These are phyloP conservation scores for Chaetothyriales sp. DNA, from an alignment of 2,329 filamentous ascomycete genomes.

Conservation along the genomic window DNA sequence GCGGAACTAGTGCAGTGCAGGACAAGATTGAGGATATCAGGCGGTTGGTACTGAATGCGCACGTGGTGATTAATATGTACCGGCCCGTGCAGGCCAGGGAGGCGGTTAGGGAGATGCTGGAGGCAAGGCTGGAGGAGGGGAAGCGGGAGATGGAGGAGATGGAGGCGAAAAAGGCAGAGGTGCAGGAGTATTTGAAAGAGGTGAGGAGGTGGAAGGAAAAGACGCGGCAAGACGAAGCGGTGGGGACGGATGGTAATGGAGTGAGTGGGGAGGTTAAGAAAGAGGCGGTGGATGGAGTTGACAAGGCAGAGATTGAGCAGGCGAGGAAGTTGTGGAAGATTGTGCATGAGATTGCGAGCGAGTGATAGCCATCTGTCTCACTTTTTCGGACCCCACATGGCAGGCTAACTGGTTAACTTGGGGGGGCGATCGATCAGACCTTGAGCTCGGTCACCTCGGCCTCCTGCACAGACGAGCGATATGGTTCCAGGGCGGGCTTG, in stretches of 20 bases:
- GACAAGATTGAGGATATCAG: constrained; percentile 65
- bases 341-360: constrained; percentile 23
- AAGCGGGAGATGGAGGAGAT: constrained; percentile 67
- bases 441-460: constrained; percentile 28
- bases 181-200: constrained; percentile 35
- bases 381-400: not conserved
- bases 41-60: constrained; percentile 77
- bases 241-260: not conserved
- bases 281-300: constrained; percentile 5
- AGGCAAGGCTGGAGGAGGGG: constrained; percentile 62
- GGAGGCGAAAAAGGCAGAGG: constrained; percentile 54
- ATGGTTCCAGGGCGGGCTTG: constrained; percentile 34
- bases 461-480: constrained; percentile 26
- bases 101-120: constrained; percentile 74
- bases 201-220: constrained; percentile 7
- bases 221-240: constrained; percentile 5
- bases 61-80: constrained; percentile 88
- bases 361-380: constrained; percentile 1
- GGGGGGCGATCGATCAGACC: constrained; percentile 20
- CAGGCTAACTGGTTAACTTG: not conserved
- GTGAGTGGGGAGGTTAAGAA: not conserved
- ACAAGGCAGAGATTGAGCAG: constrained; percentile 20
- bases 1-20: constrained; percentile 3
- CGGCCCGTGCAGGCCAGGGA: constrained; percentile 84
- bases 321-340: constrained; percentile 28